A percentile compares a stretch with the other conserved stretches of the same genome.
Conservation (phyloP, 345 rosid genomes). For the Orychophragmus violaceus region DNA sequence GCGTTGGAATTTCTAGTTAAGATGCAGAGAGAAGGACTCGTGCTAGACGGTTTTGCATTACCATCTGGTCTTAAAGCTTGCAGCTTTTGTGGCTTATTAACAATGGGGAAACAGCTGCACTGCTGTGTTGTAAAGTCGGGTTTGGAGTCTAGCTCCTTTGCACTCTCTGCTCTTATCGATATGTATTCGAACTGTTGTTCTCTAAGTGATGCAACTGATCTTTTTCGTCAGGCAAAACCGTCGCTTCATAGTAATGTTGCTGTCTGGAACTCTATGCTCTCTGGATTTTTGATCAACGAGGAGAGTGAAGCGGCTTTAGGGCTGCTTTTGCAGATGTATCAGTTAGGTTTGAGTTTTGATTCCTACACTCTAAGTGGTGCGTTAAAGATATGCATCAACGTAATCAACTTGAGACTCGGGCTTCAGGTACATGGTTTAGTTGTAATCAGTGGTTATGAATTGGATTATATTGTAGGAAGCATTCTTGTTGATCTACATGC, state of each 20-base stretch:
- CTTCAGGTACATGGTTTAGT: constrained; percentile 60
- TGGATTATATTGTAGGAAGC: constrained; percentile 58
- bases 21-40: constrained; percentile 58
- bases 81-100: constrained; percentile 35
- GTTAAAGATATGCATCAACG: constrained; percentile 52
- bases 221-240: constrained; percentile 29
- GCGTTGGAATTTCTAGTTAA: constrained; percentile 42
- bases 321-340: constrained; percentile 39
- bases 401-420: constrained; percentile 42
- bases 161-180: constrained; percentile 55
- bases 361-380: constrained; percentile 60
- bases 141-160: constrained; percentile 43
- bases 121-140: constrained; percentile 52
- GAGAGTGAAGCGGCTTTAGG: constrained; percentile 38
- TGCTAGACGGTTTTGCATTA: constrained; percentile 57
- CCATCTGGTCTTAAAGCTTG: constrained; percentile 63
- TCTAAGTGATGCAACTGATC: constrained; percentile 35
- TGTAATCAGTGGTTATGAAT: constrained; percentile 46
- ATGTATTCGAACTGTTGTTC: constrained; percentile 58
- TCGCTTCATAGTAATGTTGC: constrained; percentile 26
- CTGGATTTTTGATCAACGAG: constrained; percentile 46
- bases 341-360: constrained; percentile 40
- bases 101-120: constrained; percentile 53
- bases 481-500: constrained; percentile 54
- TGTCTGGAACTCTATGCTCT: constrained; percentile 62